Evolutionary conservation across 257 asterid genomes (phyloP).

Genomic region (Mentha longifolia): DNA sequence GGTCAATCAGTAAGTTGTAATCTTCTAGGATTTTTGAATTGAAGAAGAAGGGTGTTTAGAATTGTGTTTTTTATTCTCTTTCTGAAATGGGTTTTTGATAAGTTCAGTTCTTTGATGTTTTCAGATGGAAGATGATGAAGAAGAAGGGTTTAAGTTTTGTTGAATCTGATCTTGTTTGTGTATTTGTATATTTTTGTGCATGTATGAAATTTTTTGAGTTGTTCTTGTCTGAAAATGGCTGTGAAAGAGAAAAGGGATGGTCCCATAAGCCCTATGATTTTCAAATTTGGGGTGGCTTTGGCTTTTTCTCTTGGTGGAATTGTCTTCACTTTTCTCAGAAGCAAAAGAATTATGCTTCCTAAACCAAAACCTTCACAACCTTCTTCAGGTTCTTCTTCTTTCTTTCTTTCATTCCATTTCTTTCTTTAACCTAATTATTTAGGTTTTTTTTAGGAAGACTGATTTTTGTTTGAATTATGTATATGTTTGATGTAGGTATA

Average conservation of each 20-base stretch:
- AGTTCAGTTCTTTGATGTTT: constrained; percentile 15
- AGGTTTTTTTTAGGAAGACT: background rate
- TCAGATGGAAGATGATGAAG: constrained; percentile 53
- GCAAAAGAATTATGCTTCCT: constrained; percentile 45
- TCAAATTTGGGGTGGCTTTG: constrained; percentile 73
- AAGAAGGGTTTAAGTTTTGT: constrained; percentile 24
- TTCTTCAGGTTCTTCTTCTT: constrained; percentile 54
- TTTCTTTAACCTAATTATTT: background rate
- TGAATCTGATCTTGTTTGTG: constrained; percentile 25
- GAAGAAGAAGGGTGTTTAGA: constrained; percentile 14
- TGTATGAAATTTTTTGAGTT: constrained; percentile 18
- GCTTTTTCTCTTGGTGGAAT: constrained; percentile 81
- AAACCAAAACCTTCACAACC: constrained; percentile 44
- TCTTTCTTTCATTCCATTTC: background rate
- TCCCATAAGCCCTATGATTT: constrained; percentile 46
- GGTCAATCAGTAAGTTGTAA: constrained; percentile 36
- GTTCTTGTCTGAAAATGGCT: constrained; percentile 43
- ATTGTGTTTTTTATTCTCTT: constrained; percentile 28
- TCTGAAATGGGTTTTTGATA: constrained; percentile 38
- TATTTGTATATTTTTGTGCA: constrained; percentile 3
- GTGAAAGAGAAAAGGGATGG: constrained; percentile 57
- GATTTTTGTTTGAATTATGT: background rate
- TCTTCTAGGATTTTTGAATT: constrained; percentile 11
- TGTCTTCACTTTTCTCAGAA: constrained; percentile 56
- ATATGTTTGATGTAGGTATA: constrained; percentile 35